These are phyloP conservation scores for Leucocoprinus gongylophorus DNA, from an alignment of 1,284 basidiomycete species.

Conservation along the genomic window DNA sequence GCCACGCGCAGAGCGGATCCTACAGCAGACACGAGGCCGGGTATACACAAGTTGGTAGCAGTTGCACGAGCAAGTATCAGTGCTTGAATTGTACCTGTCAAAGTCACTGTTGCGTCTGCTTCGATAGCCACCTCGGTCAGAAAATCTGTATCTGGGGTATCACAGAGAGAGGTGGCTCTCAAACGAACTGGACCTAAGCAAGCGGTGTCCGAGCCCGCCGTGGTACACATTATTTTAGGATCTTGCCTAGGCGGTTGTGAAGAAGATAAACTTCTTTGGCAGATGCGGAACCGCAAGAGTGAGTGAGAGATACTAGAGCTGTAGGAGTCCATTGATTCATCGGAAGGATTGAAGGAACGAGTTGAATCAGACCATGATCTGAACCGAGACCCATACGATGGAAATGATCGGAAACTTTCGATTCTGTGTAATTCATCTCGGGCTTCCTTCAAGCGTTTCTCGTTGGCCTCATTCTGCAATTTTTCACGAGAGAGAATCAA, in stretches of 20 bases:
- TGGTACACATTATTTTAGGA: too few species aligned
- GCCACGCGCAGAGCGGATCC: conserved; percentile 1
- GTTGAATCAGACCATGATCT: neutral
- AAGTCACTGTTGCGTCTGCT: neutral
- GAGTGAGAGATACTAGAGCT: neutral
- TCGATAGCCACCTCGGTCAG: neutral
- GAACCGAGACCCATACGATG: neutral
- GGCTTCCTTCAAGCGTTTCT: neutral
- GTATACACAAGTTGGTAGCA: neutral
- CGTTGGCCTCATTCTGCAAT: neutral
- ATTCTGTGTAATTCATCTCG: neutral
- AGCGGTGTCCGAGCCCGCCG: too few species aligned
- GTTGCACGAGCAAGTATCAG: neutral
- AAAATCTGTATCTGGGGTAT: neutral
- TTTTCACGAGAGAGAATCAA: neutral
- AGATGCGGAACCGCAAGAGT: neutral
- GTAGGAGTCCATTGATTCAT: neutral
- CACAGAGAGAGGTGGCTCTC: neutral
- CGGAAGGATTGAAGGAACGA: neutral
- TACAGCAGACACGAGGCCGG: neutral
- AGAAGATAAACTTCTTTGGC: neutral
- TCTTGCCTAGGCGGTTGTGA: neutral
- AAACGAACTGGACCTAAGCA: too few species aligned
- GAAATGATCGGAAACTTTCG: neutral
- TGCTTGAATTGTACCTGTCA: conserved; percentile 1